Base-by-base conservation (phyloP, 2,329 filamentous ascomycete genomes). In the Ceratocystiopsis minuta region DNA sequence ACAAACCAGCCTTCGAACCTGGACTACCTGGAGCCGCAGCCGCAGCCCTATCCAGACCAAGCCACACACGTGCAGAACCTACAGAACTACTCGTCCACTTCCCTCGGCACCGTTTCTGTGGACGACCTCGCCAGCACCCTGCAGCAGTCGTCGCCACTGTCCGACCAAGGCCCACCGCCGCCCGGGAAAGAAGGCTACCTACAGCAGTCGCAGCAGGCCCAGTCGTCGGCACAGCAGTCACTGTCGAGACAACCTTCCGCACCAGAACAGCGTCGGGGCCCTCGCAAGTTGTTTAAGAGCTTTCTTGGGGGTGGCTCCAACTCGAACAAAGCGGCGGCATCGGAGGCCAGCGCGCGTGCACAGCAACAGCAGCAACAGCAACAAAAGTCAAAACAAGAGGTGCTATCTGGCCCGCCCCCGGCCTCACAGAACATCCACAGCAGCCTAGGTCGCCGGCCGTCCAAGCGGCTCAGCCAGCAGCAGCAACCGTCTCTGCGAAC, bases 381-480 rank as follows among this genome's bases (percentile, higher is more conserved):
- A 20, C 20, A 28, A 28, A 28, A 28, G 24, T 6, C 5, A 28
- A 28, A 28, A 28, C 24, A 28, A 10, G 24, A 28, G 24, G 24
- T 10, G 24, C 24, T 10, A 28, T 10, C 24, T 28, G 24, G 34
- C 24, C 34, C 20, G 41, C 38, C 31, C n/a, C 24, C 39, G 16
- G 18, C 14, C 4, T 18, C 15, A 37, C 51, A 50, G 46, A 54
- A 60, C 41, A 67, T 70, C 62, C 66, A 69, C 52, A 68, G 66
- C 52, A 61, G 64, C 40, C 56, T 75, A 38, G 62, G 57, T 49
- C 71, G 71, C 48, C 63, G 69, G 49, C 63, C 67, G 31, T 78
- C 74, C 37, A 75, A 72, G 60, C 64, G 71, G 52, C 59, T 68
- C 54, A 69, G 68, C 64, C 63, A 67, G 47, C 56, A 56, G 43